Percentiles rank a stretch among this genome's conserved stretches.
Conservation (phyloP, 179 eudicot genomes). For the Spinacia oleracea region DNA sequence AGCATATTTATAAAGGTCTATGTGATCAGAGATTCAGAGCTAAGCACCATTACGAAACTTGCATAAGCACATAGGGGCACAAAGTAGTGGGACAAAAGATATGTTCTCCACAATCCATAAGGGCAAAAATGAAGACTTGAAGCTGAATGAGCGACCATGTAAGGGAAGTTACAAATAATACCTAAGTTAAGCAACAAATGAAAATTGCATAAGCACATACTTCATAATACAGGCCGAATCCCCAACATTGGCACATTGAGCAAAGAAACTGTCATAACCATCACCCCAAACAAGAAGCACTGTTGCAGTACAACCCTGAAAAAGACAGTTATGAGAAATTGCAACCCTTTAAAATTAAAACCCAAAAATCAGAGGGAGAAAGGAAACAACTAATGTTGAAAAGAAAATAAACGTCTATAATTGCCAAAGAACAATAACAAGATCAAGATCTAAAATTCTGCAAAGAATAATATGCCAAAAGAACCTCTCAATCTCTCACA, state of each 20-base stretch:
- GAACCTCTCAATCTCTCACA: no score
- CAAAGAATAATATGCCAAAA: no score
- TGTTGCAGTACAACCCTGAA: constrained; percentile 99
- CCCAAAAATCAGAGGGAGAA: neutral
- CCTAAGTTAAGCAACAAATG: neutral
- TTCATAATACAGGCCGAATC: constrained; percentile 88
- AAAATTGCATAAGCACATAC: constrained; percentile 53
- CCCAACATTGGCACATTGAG: constrained; percentile 99
- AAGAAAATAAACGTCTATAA: neutral
- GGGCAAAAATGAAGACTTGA: neutral
- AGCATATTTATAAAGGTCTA: neutral
- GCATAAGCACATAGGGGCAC: neutral
- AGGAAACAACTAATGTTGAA: neutral
- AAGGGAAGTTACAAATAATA: neutral
- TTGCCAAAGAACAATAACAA: neutral
- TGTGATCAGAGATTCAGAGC: neutral
- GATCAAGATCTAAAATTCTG: constrained; percentile 1
- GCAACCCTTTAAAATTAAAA: neutral
- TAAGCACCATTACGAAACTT: neutral
- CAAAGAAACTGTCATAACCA: constrained; percentile 60
- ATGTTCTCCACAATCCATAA: neutral
- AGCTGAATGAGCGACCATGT: neutral
- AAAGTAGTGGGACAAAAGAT: no score
- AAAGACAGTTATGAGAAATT: constrained; percentile 22
- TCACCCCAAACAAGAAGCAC: constrained; percentile 87